phyloP scores from a whole-genome alignment of 1,139 yeast genomes.

The Magnusiomyces fungicola region DNA sequence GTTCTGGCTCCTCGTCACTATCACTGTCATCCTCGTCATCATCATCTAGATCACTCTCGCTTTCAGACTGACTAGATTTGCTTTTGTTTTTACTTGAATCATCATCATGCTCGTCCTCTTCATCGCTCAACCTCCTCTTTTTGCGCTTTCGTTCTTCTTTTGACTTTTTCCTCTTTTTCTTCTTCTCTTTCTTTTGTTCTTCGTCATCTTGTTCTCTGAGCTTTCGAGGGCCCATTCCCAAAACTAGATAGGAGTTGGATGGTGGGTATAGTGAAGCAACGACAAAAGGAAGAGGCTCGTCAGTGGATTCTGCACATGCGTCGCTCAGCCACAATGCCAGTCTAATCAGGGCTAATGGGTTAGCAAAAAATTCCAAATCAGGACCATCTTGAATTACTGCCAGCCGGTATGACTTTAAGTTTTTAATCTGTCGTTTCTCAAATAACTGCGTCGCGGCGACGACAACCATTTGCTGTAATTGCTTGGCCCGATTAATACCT shows the following conservation, averaged over 20 bases:
- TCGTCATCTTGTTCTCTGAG: slow-evolving; percentile 38
- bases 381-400: slow-evolving; percentile 91
- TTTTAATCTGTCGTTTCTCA: slow-evolving; percentile 73
- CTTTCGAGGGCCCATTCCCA: slow-evolving; percentile 82
- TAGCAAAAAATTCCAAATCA: slow-evolving; percentile 65
- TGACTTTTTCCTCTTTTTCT: slow-evolving; percentile 25
- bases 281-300: slow-evolving; percentile 67
- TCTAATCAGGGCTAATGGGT: slow-evolving; percentile 78
- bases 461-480: slow-evolving; percentile 77
- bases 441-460: slow-evolving; percentile 82
- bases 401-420: slow-evolving; percentile 70
- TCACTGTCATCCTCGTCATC: slow-evolving; percentile 22
- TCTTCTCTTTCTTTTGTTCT: slow-evolving; percentile 20
- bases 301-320: slow-evolving; percentile 75
- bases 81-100: too few species aligned
- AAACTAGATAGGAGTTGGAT: slow-evolving; percentile 76
- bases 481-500: slow-evolving; percentile 76
- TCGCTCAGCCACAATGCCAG: slow-evolving; percentile 90
- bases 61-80: too few species aligned
- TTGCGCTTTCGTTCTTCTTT: neutral
- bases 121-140: neutral
- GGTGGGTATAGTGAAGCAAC: slow-evolving; percentile 74
- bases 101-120: neutral
- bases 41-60: slow-evolving; percentile 5
- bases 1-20: slow-evolving; percentile 21